These are phyloP conservation scores for Hymenoscyphus occultus DNA, from an alignment of 2,329 filamentous ascomycete species.

Conservation along the genomic window DNA sequence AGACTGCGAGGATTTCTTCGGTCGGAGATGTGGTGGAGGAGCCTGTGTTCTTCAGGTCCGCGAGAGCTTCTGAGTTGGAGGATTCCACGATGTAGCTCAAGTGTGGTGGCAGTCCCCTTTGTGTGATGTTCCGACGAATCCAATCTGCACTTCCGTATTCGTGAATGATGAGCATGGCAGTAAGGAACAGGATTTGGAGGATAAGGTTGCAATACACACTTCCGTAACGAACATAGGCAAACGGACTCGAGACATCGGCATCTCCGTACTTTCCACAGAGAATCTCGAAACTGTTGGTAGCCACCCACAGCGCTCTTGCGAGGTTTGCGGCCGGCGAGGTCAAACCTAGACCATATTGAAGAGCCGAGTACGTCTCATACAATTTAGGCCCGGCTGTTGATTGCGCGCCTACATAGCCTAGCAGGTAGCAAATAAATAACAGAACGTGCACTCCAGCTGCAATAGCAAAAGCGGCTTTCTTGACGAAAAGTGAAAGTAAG, in stretches of 20 bases:
- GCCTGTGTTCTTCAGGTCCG: slow-evolving; percentile 28
- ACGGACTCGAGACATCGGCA: slow-evolving; percentile 21
- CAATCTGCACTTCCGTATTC: slow-evolving; percentile 33
- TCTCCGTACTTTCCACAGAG: slow-evolving; percentile 30
- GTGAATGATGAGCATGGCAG: slow-evolving; percentile 21
- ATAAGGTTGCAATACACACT: slow-evolving; percentile 29
- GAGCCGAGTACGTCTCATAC: slow-evolving; percentile 49
- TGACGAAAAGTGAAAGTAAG: slow-evolving; percentile 28
- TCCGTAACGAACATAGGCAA: slow-evolving; percentile 30
- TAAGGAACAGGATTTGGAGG: slow-evolving; percentile 30
- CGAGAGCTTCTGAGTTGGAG: slow-evolving; percentile 18
- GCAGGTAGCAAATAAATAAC: slow-evolving; percentile 48
- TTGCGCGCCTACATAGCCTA: slow-evolving; percentile 50
- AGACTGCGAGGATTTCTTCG: slow-evolving; percentile 53
- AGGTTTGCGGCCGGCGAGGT: slow-evolving; percentile 59
- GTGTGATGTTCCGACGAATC: slow-evolving; percentile 25
- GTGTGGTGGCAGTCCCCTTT: slow-evolving; percentile 24
- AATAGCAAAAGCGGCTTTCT: slow-evolving; percentile 31
- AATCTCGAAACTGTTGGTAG: slow-evolving; percentile 33
- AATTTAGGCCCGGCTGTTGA: slow-evolving; percentile 54
- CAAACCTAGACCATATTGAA: slow-evolving; percentile 55
- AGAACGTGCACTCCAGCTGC: slow-evolving; percentile 30
- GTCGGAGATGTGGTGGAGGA: slow-evolving; percentile 34
- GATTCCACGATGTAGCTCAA: slow-evolving; percentile 29
- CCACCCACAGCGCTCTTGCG: slow-evolving; percentile 53